Conservation (phyloP, 257 asterid genomes). For the Ajuga chamaepitys region DNA sequence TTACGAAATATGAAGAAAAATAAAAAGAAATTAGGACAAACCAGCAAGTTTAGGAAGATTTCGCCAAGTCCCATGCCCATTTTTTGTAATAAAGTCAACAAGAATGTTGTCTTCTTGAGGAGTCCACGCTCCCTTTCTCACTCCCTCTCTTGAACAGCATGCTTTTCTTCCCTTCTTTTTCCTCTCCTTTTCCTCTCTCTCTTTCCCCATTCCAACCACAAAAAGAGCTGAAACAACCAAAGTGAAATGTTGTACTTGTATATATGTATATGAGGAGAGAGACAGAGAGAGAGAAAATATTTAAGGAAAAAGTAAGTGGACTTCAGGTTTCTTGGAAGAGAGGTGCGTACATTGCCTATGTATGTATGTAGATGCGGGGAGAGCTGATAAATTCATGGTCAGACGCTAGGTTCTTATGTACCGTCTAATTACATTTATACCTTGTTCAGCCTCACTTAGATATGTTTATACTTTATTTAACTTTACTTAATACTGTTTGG, state of each 20-base stretch:
- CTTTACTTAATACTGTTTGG: no score
- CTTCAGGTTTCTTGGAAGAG: no score
- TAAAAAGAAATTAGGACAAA: background rate
- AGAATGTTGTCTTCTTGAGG: slow-evolving; percentile 71
- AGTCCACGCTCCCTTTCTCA: slow-evolving; percentile 68
- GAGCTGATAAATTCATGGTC: no score
- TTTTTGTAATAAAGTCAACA: slow-evolving; percentile 42
- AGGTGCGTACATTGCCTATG: no score
- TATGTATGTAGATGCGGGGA: no score
- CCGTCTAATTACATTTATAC: no score
- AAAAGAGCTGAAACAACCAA: background rate
- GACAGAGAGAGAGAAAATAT: no score
- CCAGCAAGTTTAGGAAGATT: slow-evolving; percentile 68
- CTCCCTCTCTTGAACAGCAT: slow-evolving; percentile 45
- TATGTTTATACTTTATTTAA: no score
- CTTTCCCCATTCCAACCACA: slow-evolving; percentile 23
- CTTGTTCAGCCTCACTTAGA: no score
- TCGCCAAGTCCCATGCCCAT: slow-evolving; percentile 65
- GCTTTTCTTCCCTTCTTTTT: slow-evolving; percentile 33
- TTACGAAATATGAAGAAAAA: background rate
- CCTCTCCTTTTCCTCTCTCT: slow-evolving; percentile 18
- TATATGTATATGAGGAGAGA: background rate
- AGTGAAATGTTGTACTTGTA: no score
- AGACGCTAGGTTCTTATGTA: no score
- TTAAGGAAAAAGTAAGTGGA: no score